Base-by-base conservation (phyloP, 2,329 filamentous ascomycete genomes). In the Fusarium liriodendri region DNA sequence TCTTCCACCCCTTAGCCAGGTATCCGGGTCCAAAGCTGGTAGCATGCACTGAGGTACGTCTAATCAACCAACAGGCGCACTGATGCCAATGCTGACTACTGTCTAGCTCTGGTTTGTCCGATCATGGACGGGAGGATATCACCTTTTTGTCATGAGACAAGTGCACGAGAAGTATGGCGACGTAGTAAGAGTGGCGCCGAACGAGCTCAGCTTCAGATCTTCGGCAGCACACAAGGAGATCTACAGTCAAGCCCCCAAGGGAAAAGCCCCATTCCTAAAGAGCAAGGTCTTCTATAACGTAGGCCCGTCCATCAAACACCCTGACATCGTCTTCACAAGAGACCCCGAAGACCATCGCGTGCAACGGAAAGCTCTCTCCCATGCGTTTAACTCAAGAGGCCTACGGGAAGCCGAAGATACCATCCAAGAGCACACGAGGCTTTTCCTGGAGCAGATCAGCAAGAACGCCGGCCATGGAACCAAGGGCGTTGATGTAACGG, bases 151-250 rank as follows among this genome's bases (percentile, higher is more conserved):
- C 1, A 66, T 75, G 5, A 60, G 50, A 35, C 6, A 57, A 25
- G 20, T 40, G 3, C 66, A 75, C 20, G 47, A 58, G 5, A 66
- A 69, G 10, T 77, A 77, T 8, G 76, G 76, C 3, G 68, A 76
- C 20, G 61, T 75, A 2, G 74, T 77, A 14, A 69, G 76, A 9
- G 55, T 70, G 0, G 65, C 72, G 2, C 63, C 68, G 18, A 71
- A 76, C 16, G 74, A 77, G 7, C 66, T 77, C 0, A 66, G 67
- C 35, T 77, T 72, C 5, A 63, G 33, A 0, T 69, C 72, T 5
- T 27, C 52, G 2, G 18, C 35, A 5, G 74, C 77, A 3, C 67
- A 66, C 27, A 73, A 59, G 3, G 76, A 78, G 1, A 78, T 78
- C 2, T 75, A 73, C 6, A 64, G 52, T 10, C 69, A 71, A n/a